Evolutionary conservation across 2,329 filamentous ascomycete species (phyloP).

Genomic region (Nemania diffusa): DNA sequence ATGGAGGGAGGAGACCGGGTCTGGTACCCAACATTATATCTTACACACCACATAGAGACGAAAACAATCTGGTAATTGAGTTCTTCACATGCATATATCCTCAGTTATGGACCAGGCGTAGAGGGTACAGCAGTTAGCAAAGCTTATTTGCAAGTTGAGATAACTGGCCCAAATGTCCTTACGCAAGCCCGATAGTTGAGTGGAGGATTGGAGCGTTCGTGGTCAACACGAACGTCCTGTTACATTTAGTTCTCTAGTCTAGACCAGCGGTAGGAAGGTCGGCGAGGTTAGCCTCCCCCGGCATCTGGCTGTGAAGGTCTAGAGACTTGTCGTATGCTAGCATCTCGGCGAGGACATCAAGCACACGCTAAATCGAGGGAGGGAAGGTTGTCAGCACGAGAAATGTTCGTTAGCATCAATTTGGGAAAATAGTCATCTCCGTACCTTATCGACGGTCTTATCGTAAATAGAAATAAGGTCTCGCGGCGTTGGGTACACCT

Average conservation of each 20-base stretch:
- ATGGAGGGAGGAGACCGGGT: conserved; percentile 22
- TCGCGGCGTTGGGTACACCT: conserved; percentile 94
- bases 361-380: conserved; percentile 72
- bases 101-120: conserved; percentile 23
- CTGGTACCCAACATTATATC: conserved; percentile 43
- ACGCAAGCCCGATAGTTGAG: conserved; percentile 29
- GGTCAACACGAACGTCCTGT: conserved; percentile 30
- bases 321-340: conserved; percentile 88
- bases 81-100: conserved; percentile 20
- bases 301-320: conserved; percentile 57
- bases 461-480: conserved; percentile 98
- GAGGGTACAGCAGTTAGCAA: conserved; percentile 17
- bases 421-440: conserved; percentile 23
- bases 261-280: conserved; percentile 64
- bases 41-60: conserved; percentile 44
- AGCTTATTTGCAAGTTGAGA: conserved; percentile 7
- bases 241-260: conserved; percentile 55
- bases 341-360: conserved; percentile 98
- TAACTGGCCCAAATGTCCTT: conserved; percentile 13
- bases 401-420: background rate
- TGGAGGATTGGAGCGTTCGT: conserved; percentile 30
- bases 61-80: conserved; percentile 19
- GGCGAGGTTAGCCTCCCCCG: conserved; percentile 51
- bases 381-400: conserved; percentile 14
- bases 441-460: conserved; percentile 95